These are phyloP conservation scores for Venturia nashicola DNA, from an alignment of 2,329 filamentous ascomycete genomes.

Conservation along the genomic window DNA sequence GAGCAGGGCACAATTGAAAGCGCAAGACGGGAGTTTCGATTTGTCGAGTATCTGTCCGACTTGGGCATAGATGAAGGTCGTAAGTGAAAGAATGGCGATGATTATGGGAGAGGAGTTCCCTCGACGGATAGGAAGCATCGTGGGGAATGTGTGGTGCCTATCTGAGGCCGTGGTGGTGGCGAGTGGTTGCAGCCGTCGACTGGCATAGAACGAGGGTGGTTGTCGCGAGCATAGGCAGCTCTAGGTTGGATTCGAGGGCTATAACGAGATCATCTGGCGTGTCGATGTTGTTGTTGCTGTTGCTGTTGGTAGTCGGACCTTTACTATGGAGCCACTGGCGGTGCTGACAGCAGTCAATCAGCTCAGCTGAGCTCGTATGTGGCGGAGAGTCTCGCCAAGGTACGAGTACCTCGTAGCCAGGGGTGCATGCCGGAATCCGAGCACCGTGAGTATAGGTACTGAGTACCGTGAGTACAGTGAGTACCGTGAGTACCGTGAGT, in stretches of 20 bases:
- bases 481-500: no score
- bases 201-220: neutral
- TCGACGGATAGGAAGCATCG: neutral
- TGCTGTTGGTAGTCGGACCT: neutral
- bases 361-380: no score
- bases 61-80: conserved; percentile 2
- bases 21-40: conserved; percentile 2
- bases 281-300: neutral
- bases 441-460: no score
- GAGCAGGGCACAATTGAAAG: conserved; percentile 2
- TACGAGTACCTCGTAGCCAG: no score
- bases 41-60: conserved; percentile 3
- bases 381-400: no score
- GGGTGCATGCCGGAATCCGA: no score
- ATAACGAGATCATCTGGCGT: neutral
- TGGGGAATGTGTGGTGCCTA: neutral
- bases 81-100: neutral
- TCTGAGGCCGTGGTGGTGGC: neutral
- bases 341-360: no score
- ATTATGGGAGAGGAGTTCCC: neutral
- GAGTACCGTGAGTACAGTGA: no score
- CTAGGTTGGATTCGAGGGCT: neutral
- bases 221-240: neutral
- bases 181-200: neutral
- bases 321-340: neutral